phyloP scores from a whole-genome alignment of 768 basidiomycete genomes.

The Amyloporia xantha region DNA sequence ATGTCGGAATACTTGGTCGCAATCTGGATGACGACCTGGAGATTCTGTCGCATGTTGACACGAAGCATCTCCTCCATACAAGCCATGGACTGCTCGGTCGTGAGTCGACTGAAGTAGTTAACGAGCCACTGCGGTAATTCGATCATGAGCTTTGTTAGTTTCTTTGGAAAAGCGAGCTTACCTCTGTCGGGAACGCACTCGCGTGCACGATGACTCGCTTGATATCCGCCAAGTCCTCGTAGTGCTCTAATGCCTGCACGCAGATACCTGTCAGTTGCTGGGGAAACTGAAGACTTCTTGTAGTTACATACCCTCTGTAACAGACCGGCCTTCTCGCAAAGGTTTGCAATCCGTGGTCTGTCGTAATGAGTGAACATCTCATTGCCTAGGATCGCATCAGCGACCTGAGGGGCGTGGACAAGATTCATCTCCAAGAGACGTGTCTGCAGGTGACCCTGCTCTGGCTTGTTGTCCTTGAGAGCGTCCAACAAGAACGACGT shows the following conservation, averaged over 20 bases:
- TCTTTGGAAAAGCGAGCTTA: slow-evolving; percentile 31
- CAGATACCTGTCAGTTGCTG: slow-evolving; percentile 11
- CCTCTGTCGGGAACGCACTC: slow-evolving; percentile 75
- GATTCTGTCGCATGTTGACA: slow-evolving; percentile 95
- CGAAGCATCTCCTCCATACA: slow-evolving; percentile 97
- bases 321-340: slow-evolving; percentile 97
- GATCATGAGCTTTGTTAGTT: background rate
- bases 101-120: slow-evolving; percentile 92
- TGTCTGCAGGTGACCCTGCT: slow-evolving; percentile 94
- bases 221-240: slow-evolving; percentile 97
- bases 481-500: slow-evolving; percentile 97
- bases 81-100: slow-evolving; percentile 94
- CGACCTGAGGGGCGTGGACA: slow-evolving; percentile 95
- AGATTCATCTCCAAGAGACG: slow-evolving; percentile 97
- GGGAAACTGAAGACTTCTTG: no score
- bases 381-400: slow-evolving; percentile 97
- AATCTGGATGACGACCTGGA: slow-evolving; percentile 94
- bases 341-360: slow-evolving; percentile 91
- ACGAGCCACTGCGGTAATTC: slow-evolving; percentile 75
- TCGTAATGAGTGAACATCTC: slow-evolving; percentile 99
- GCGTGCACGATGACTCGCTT: slow-evolving; percentile 97
- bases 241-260: slow-evolving; percentile 90
- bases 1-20: slow-evolving; percentile 99
- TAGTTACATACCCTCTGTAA: slow-evolving; percentile 77
- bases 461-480: slow-evolving; percentile 96